Conservation (phyloP, 2,329 filamentous ascomycete genomes). For the Alternaria postmessia region DNA sequence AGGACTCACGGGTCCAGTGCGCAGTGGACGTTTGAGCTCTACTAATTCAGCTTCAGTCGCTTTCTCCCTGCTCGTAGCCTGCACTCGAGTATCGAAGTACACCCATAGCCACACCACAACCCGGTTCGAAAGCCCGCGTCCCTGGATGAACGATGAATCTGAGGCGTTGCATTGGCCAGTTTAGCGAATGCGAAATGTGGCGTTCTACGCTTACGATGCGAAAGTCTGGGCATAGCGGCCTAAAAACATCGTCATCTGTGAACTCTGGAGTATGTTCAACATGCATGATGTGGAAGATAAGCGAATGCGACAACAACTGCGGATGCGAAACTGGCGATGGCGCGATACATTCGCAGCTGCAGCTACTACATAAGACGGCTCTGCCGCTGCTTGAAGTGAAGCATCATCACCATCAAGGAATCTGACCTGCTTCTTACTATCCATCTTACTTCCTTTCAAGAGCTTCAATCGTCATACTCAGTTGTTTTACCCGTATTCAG, state of each 20-base stretch:
- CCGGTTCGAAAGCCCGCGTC: not conserved
- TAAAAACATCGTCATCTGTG: not conserved
- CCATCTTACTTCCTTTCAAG: not conserved
- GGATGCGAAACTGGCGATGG: not conserved
- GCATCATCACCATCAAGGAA: not conserved
- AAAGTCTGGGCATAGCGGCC: conserved; percentile 1
- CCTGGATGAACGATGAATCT: not conserved
- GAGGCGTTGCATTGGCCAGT: not conserved
- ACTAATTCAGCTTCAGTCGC: not conserved
- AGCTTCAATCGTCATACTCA: not conserved
- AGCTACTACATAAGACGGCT: conserved; percentile 1
- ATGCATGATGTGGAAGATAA: not conserved
- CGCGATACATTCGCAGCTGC: not conserved
- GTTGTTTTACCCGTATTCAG: not conserved
- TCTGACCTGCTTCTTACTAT: not conserved
- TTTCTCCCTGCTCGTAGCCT: not conserved
- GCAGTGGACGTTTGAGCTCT: too few species aligned
- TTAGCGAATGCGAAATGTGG: conserved; percentile 15
- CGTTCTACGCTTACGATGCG: conserved; percentile 2
- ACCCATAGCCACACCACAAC: too few species aligned
- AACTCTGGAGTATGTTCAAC: not conserved
- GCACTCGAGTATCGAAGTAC: not conserved
- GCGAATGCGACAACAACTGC: conserved; percentile 7
- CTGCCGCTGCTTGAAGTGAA: not conserved
- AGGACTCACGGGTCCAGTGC: too few species aligned